A percentile compares a stretch with the other conserved stretches of the same genome.
Evolutionary conservation across 768 basidiomycete species (phyloP).

Genomic region (Termitomyces eurrhizus): DNA sequence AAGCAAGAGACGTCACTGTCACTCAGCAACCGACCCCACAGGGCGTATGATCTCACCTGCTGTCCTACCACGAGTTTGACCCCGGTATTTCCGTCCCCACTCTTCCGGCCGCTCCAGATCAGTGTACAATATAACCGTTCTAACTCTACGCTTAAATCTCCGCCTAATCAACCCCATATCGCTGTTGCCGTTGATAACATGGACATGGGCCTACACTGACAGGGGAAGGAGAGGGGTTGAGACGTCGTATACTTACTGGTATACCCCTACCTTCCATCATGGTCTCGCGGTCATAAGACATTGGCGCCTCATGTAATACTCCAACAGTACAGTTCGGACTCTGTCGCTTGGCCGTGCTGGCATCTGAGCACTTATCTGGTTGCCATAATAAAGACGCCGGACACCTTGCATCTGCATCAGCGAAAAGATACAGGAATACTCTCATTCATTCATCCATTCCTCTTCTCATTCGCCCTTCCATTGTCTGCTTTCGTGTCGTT

Average conservation of each 20-base stretch:
- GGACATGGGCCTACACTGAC: background rate
- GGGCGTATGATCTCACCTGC: conserved; percentile 40
- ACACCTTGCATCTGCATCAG: background rate
- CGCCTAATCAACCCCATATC: conserved; percentile 3
- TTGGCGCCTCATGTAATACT: background rate
- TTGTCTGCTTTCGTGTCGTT: background rate
- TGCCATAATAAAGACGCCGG: background rate
- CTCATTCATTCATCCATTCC: background rate
- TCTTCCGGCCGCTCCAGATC: background rate
- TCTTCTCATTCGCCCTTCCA: background rate
- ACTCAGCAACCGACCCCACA: conserved; percentile 75
- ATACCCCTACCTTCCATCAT: background rate
- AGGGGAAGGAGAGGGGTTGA: background rate
- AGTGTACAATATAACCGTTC: background rate
- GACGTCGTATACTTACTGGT: background rate
- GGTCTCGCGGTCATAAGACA: background rate
- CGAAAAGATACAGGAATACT: background rate
- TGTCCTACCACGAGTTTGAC: background rate
- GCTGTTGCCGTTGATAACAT: background rate
- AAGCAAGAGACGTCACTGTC: conserved; percentile 54
- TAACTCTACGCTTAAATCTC: background rate
- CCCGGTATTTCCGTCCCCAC: background rate
- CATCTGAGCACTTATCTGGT: background rate
- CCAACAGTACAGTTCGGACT: background rate
- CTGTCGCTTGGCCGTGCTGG: background rate